Evolutionary conservation across 2,329 filamentous ascomycete genomes (phyloP).

Genomic region (Tolypocladium guangdongense): DNA sequence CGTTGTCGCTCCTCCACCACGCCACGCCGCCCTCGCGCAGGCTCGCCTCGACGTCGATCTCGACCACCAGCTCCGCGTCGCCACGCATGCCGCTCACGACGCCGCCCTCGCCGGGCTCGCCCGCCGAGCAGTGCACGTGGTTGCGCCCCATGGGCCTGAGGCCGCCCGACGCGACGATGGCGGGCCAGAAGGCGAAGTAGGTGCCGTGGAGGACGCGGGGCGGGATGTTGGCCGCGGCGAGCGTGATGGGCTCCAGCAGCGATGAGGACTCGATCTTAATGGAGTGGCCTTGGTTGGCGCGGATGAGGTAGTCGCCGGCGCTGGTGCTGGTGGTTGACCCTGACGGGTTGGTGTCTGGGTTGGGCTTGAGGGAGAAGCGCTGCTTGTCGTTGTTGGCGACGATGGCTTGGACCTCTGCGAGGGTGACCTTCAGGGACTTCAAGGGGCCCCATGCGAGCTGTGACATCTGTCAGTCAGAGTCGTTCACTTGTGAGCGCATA

Average conservation of each 20-base stretch:
- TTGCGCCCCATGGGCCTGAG: conserved; percentile 72
- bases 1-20: conserved; percentile 75
- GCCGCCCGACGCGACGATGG: conserved; percentile 67
- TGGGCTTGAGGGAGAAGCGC: conserved; percentile 69
- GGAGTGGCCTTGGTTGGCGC: conserved; percentile 90
- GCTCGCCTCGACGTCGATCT: conserved; percentile 60
- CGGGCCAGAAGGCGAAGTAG: conserved; percentile 67
- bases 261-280: conserved; percentile 63
- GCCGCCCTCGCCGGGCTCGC: conserved; percentile 39
- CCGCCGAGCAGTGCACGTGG: conserved; percentile 82
- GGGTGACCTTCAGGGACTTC: conserved; percentile 58
- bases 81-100: conserved; percentile 74
- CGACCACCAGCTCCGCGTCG: conserved; percentile 68
- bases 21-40: conserved; percentile 40
- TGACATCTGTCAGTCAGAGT: conserved; percentile 1
- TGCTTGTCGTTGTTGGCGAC: conserved; percentile 80
- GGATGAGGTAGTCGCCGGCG: conserved; percentile 68
- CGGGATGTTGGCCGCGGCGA: conserved; percentile 48
- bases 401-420: conserved; percentile 59
- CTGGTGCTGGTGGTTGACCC: conserved; percentile 24
- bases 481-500: background rate
- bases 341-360: conserved; percentile 16
- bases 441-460: conserved; percentile 48
- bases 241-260: conserved; percentile 57
- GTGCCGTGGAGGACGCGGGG: conserved; percentile 74